Base-by-base conservation (phyloP, 805 yeast species). In the Candida qinlingensis region DNA sequence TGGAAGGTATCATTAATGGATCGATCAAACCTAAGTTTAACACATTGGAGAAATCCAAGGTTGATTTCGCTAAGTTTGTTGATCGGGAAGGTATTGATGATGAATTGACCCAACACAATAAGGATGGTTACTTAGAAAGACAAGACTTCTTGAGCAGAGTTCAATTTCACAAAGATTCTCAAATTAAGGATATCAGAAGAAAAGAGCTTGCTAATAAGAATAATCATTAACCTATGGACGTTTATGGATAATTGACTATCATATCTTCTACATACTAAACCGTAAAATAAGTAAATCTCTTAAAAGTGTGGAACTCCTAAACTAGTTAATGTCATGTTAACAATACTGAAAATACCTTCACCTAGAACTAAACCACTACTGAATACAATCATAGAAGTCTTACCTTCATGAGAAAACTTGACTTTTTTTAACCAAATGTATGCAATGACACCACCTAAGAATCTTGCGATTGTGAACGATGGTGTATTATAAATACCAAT, bases 401-500 rank as follows among this genome's bases (percentile, higher is more conserved):
- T 81, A 28, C 79, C 79, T 42, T 71, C 72, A 7, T 74, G 69
- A 46, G 64, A 59, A 36, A 66, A 57, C 41, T 61, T 60, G n/a
- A 60, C 57, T 25, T 63, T 66, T 30, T 65, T 68, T 50, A 80
- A 54, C 89, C 91, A 81, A 54, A 69, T 53, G 60, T 77, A 76
- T 1, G 90, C 78, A 34, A 81, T 60, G 4, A 86, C 56, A 3
- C 99, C 99, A 8, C 99, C 99, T 26, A 89, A 52, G 62, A 94
- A 92, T 57, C 99, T 74, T 1, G 98, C 98, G 41, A 92, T 71
- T 0, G 98, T 94, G 68, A 92, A 94, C 42, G 89, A 83, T 3
- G 99, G 98, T 0, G 91, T 76, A 64, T 94, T 94, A 66, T 92
- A 94, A 52, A 92, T 89, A 13, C 99, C 98, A 45, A 92, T 86